Evolutionary conservation across 2,329 filamentous ascomycete genomes (phyloP), one percentile per base, ranked within the genome.

Genomic region (Xylaria sp.): DNA sequence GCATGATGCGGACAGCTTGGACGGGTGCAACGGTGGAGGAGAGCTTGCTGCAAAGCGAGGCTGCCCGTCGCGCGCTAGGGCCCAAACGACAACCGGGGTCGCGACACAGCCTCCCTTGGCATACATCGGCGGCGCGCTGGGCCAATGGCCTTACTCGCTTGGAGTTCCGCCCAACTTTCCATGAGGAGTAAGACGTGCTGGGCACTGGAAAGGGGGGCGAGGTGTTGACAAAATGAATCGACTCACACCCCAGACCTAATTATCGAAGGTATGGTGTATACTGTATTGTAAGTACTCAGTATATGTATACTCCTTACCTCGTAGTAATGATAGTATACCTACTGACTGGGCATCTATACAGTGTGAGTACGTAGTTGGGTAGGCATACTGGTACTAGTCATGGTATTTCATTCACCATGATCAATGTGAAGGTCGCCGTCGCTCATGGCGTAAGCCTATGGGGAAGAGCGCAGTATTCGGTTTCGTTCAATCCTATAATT

Each of bases 61-160:
- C 56, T 58, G 39, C 39, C 39, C 15, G 31, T 36, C 33, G 10
- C n/a, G 48, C 54, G 51, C 67, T 61, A 64, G 25, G 31, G 55
- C 31, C 41, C n/a, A 56, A 62, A 33, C 55, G 25, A 41, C 12
- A 41, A 67, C 56, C 43, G 56, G 67, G 67, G 67, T 41, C 25
- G 52, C 33, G 71, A 71, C 75, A 77, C 75, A 67, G 75, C 75
- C 75, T 72, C 73, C 52, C 74, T 76, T 75, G 75, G 74, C 75
- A 66, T 39, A 57, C 48, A 61, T 31, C 12, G 28, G 59, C 61
- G 56, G 65, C 52, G 49, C 52, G 36, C 18, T 60, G 61, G 49
- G 54, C 66, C 66, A 70, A 67, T 71, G 67, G 48, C 39, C 49
- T 31, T 15, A 15, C 46, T 55, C 23, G 15, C 5, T 39, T 31